A percentile compares a stretch with the other conserved stretches of the same genome.
These are phyloP conservation scores for Hygrophorus russula DNA, from an alignment of 768 basidiomycete genomes.

Conservation along the genomic window DNA sequence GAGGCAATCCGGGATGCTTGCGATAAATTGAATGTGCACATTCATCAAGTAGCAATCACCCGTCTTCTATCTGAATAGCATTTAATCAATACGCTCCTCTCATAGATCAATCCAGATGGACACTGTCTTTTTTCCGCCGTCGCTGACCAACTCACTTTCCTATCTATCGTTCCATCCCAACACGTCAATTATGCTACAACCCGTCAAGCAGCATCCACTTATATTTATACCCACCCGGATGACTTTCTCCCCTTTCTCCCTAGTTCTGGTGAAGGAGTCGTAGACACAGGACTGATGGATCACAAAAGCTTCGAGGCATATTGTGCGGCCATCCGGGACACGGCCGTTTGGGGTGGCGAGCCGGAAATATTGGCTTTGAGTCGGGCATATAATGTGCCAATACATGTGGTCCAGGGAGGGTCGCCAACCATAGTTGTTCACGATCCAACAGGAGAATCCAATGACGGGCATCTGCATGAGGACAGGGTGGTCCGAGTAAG, in stretches of 20 bases:
- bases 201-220: conserved; percentile 64
- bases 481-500: conserved; percentile 58
- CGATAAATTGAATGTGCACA: conserved; percentile 50
- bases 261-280: conserved; percentile 54
- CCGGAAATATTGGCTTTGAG: conserved; percentile 91
- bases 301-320: conserved; percentile 57
- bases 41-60: conserved; percentile 43
- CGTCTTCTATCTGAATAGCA: not conserved
- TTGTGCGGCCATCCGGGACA: conserved; percentile 67
- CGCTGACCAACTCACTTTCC: conserved; percentile 80
- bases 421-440: conserved; percentile 80
- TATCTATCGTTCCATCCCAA: conserved; percentile 48
- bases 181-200: conserved; percentile 50
- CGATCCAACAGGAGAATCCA: conserved; percentile 34
- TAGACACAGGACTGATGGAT: conserved; percentile 63
- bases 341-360: conserved; percentile 95
- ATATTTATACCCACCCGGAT: conserved; percentile 72
- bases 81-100: not conserved
- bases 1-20: conserved; percentile 52
- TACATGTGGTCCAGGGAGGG: conserved; percentile 83
- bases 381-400: conserved; percentile 69
- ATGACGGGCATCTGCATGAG: conserved; percentile 16
- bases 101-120: conserved; percentile 85
- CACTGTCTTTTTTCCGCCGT: conserved; percentile 94
- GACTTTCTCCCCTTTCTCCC: conserved; percentile 94